These are phyloP conservation scores for Oryza meyeriana DNA, from an alignment of 176 grass and related monocot genomes.

Conservation along the genomic window DNA sequence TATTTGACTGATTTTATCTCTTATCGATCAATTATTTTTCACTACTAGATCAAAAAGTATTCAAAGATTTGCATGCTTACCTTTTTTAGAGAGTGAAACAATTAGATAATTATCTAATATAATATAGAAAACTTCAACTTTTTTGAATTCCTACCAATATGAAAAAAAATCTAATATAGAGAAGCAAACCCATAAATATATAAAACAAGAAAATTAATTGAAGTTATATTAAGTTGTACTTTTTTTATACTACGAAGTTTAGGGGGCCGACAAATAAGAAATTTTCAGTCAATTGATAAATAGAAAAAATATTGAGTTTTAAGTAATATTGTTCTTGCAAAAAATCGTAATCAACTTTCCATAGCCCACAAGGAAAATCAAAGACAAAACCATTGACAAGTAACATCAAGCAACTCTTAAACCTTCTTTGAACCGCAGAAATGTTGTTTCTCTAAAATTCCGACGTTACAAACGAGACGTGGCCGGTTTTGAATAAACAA, in stretches of 20 bases:
- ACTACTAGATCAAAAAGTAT: neutral
- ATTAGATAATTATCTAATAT: neutral
- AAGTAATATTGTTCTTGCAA: neutral
- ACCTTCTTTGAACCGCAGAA: too few relatives aligned
- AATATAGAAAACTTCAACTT: neutral
- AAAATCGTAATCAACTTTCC: too few relatives aligned
- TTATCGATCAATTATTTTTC: neutral
- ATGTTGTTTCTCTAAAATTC: too few relatives aligned
- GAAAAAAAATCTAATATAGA: neutral
- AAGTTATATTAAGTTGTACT: neutral
- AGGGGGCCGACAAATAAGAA: too few relatives aligned
- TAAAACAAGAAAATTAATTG: neutral
- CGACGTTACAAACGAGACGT: too few relatives aligned
- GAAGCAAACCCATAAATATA: neutral
- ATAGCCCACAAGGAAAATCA: too few relatives aligned
- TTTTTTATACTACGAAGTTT: too few relatives aligned
- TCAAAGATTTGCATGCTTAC: neutral
- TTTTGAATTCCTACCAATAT: too few relatives aligned
- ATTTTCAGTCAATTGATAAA: too few relatives aligned
- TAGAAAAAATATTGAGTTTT: neutral
- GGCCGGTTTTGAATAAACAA: neutral
- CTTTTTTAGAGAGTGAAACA: neutral
- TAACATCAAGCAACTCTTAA: neutral
- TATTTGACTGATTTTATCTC: neutral
- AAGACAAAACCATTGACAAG: neutral